Evolutionary conservation across 805 yeast species (phyloP).

Genomic region (Schizosaccharomyces lindneri): DNA sequence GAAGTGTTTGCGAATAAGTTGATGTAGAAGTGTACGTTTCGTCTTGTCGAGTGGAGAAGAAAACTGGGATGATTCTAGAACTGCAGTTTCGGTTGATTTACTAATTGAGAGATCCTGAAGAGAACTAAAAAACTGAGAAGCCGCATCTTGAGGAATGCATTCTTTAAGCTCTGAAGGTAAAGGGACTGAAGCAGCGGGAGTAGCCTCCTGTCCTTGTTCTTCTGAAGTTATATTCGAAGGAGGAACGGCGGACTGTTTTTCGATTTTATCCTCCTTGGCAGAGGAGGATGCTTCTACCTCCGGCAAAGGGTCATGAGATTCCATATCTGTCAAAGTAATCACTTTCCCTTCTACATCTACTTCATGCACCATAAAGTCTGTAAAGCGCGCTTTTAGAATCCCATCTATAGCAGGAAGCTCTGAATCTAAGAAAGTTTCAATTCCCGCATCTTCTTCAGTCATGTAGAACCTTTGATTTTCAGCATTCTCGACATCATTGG

Average conservation of each 20-base stretch:
- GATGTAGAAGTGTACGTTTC: slow-evolving; percentile 57
- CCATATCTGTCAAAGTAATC: slow-evolving; percentile 44
- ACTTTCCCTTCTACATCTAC: slow-evolving; percentile 44
- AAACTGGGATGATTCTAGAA: slow-evolving; percentile 19
- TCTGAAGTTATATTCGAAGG: not conserved
- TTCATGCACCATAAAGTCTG: slow-evolving; percentile 87
- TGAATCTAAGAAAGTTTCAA: not conserved
- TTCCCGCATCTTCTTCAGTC: not conserved
- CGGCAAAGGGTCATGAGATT: slow-evolving; percentile 17
- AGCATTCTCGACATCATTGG: not conserved
- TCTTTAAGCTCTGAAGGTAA: not conserved
- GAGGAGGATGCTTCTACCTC: slow-evolving; percentile 18
- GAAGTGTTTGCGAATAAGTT: slow-evolving; percentile 32
- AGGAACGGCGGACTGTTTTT: not conserved
- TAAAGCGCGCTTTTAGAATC: slow-evolving; percentile 10
- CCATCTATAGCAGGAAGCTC: not conserved
- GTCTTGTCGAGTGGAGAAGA: slow-evolving; percentile 33
- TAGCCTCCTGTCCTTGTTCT: not conserved
- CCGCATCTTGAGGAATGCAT: not conserved
- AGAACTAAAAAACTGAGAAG: not conserved
- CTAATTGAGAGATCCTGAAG: slow-evolving; percentile 6
- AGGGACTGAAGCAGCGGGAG: not conserved
- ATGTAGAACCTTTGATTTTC: not conserved
- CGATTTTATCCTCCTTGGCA: not conserved
- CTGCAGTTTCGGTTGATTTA: slow-evolving; percentile 7